Conservation (phyloP, 805 yeast genomes). For the Nakazawaea ambrosiae region DNA sequence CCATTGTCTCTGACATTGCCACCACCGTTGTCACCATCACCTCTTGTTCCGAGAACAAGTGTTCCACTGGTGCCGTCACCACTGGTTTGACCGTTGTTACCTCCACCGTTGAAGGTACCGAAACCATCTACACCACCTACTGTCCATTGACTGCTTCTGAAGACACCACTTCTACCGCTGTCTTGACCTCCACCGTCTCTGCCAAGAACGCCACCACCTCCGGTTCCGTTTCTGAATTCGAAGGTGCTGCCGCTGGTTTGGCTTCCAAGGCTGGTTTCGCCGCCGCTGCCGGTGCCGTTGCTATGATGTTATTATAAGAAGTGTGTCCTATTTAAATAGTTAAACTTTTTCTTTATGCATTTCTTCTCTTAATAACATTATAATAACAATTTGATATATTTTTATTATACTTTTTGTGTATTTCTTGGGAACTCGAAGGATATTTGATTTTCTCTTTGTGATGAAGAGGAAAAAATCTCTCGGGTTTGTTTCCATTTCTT, state of each 20-base stretch:
- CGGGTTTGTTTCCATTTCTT: no score
- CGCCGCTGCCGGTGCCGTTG: conserved; percentile 12
- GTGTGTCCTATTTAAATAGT: not conserved
- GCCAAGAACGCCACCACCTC: conserved; percentile 8
- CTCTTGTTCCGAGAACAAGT: conserved; percentile 16
- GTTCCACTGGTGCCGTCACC: conserved; percentile 17
- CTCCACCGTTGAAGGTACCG: conserved; percentile 17
- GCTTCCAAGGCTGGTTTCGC: conserved; percentile 11
- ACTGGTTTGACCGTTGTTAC: conserved; percentile 21
- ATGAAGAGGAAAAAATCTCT: no score
- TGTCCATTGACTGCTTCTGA: conserved; percentile 17
- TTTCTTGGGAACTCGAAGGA: no score
- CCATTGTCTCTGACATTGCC: conserved; percentile 13
- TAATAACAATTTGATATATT: no score
- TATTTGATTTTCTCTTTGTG: no score
- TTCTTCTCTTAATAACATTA: not conserved
- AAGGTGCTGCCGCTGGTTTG: conserved; percentile 11
- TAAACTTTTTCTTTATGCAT: not conserved
- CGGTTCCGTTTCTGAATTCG: conserved; percentile 8
- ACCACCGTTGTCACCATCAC: conserved; percentile 16
- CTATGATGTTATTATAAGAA: conserved; percentile 12
- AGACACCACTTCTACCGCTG: conserved; percentile 9
- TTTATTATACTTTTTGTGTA: no score
- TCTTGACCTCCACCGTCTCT: conserved; percentile 5
- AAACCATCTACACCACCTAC: conserved; percentile 19